A percentile compares a stretch with the other conserved stretches of the same genome.
These are phyloP conservation scores for Auriscalpium vulgare DNA, from an alignment of 768 basidiomycete genomes.

Conservation along the genomic window DNA sequence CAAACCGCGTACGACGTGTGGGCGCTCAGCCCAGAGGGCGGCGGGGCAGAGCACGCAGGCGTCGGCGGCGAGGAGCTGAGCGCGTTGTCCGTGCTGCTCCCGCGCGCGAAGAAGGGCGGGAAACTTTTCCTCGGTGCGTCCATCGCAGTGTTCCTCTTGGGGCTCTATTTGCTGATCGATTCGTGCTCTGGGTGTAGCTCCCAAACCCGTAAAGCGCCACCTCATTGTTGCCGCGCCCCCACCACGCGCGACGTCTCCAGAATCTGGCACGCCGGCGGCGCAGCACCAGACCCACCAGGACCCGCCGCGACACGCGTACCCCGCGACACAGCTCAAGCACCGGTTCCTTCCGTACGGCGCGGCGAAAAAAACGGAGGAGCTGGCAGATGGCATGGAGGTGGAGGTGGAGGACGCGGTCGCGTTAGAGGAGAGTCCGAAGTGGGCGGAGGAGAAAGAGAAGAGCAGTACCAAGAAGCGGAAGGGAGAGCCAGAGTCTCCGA, in stretches of 20 bases:
- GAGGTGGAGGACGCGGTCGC: background rate
- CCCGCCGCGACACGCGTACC: slow-evolving; percentile 11
- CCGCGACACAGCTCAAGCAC: slow-evolving; percentile 10
- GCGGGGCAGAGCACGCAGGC: background rate
- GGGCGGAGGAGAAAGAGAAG: background rate
- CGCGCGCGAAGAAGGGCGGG: slow-evolving; percentile 10
- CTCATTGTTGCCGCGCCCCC: slow-evolving; percentile 7
- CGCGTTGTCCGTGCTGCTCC: slow-evolving; percentile 9
- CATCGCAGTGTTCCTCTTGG: background rate
- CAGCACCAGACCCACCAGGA: background rate
- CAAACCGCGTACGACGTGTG: slow-evolving; percentile 8
- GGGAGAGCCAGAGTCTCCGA: slow-evolving; percentile 1
- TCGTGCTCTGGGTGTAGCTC: background rate
- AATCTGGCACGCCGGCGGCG: background rate
- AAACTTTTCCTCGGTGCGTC: slow-evolving; percentile 11
- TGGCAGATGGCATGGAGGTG: background rate
- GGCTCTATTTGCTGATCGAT: background rate
- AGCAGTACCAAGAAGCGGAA: slow-evolving; percentile 6
- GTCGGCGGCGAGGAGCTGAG: slow-evolving; percentile 12
- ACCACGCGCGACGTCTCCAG: slow-evolving; percentile 1
- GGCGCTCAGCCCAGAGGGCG: background rate
- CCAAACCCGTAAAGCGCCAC: slow-evolving; percentile 9
- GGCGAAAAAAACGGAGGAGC: background rate
- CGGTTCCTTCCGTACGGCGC: slow-evolving; percentile 13
- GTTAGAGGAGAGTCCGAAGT: background rate